Base-by-base conservation (phyloP, 192 early-diverging fungal genomes). In the Umbelopsis vinacea region DNA sequence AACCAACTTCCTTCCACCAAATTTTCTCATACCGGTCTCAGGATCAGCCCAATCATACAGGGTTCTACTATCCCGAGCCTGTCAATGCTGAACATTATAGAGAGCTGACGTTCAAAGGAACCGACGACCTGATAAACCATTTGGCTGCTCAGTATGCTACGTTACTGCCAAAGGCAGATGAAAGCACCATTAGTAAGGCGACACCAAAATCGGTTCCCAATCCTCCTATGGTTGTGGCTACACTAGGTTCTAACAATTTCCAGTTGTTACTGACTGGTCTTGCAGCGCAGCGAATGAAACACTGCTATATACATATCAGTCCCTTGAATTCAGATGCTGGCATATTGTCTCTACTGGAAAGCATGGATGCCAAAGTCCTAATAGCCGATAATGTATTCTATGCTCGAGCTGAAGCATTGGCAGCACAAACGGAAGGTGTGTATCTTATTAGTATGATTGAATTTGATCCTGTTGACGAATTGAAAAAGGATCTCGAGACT, bases 61-160 rank as follows among this genome's bases (percentile, higher is more conserved):
- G 57, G 57, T 63, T 63, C 33, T 38, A 37, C 17, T 63, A 63
- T 19, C 57, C 57, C 37, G 57, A 63, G 17, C 57, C 57, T 17
- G 33, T n/a, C 0, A 19, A 17, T 37, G 57, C 57, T 17, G 33
- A 35, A 35, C 5, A 63, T 12, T 63, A 63, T 19, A 29, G 19
- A 37, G 57, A 37, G 6, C 17, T 63, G 29, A 63, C 57, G 3
- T 63, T 35, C 33, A 63, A 63, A 63, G 57, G 57, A 8, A 26
- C 57, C 14, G 33, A 63, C 17, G 57, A 63, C 33, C 37, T 63
- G 33, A 10, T 63, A 4, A 37, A 26, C 33, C 57, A 63, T 37
- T 35, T 63, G 26, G 57, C 57, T 6, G 57, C 57, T 29, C 57
- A 63, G 57, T 63, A 63, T 37, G 14, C 33, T 37, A 29, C 19